phyloP scores from a whole-genome alignment of 2,329 filamentous ascomycete species.

The Claviceps spartinae region DNA sequence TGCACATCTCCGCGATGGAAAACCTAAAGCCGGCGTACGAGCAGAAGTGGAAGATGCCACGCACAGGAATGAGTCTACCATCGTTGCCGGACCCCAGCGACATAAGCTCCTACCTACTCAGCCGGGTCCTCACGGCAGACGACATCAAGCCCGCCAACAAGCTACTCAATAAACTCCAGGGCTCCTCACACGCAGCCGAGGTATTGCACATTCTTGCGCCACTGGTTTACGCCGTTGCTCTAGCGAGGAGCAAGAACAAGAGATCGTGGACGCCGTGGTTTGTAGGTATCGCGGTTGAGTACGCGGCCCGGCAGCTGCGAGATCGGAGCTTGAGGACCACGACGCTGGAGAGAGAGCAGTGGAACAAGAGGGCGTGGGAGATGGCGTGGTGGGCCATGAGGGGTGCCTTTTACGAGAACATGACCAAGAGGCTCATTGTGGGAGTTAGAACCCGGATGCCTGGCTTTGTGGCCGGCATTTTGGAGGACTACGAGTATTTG shows the following conservation, averaged over 20 bases:
- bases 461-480: constrained; percentile 66
- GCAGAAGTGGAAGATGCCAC: constrained; percentile 79
- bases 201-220: constrained; percentile 85
- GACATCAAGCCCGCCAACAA: constrained; percentile 88
- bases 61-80: constrained; percentile 76
- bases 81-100: constrained; percentile 68
- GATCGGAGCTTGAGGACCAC: constrained; percentile 70
- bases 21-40: constrained; percentile 24
- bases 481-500: constrained; percentile 94
- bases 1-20: constrained; percentile 19
- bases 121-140: constrained; percentile 84
- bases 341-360: constrained; percentile 77
- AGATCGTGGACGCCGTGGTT: constrained; percentile 88
- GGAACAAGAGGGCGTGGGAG: constrained; percentile 75
- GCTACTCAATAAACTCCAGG: constrained; percentile 71
- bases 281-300: constrained; percentile 71
- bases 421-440: constrained; percentile 63
- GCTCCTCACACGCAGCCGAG: constrained; percentile 64
- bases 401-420: constrained; percentile 89
- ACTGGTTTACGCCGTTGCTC: constrained; percentile 69
- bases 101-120: constrained; percentile 75
- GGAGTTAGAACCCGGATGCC: constrained; percentile 66
- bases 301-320: constrained; percentile 70
- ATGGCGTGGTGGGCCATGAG: constrained; percentile 95
- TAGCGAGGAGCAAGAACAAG: constrained; percentile 59